Base-by-base conservation (phyloP, 202 grass and related monocot genomes). In the Panicum virgatum region DNA sequence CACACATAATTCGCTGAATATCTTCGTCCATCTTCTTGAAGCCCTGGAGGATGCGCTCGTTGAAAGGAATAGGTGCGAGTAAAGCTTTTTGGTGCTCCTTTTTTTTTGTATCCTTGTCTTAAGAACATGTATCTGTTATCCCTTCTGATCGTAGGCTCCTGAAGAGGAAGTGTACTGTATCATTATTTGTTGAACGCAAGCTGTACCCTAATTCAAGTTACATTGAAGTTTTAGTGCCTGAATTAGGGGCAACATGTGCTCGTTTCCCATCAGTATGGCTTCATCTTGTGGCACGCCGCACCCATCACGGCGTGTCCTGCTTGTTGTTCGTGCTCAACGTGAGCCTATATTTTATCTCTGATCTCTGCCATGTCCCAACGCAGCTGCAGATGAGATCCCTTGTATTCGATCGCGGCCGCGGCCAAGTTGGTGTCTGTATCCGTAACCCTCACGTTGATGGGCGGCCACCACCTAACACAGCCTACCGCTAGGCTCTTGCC, bases 111-210 rank as follows among this genome's bases (percentile, higher is more conserved):
- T 30, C 14, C 25, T 19, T 62, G 56, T 29, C 47, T 5, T 46
- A 37, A 56, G 73, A 62, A 14, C 11, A 42, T 6, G 9, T 51
- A 4, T 13, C 0, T 9, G 11, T 36, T 51, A 16, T 6, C 12
- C 42, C 29, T 29, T 65, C n/a, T 37, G 45, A 66, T 52, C 12
- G 29, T 78, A 39, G 76, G 61, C 29, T 77, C 75, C 40, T 30
- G 32, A 5, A 19, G 38, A 60, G 37, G 56, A 14, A 18, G 0
- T 60, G 53, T 0, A 51, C 1, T 48, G 75, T 78, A 64, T 32
- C 3, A 11, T 74, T 1, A 30, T 71, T 50, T 47, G 34, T 30
- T 30, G 43, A 11, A 29, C 13, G 23, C 3, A 22, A 69, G 29
- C 6, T 48, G 59, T 78, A 50, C 20, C 1, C 3, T 58, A 34